phyloP scores from a whole-genome alignment of 176 grass and related monocot species.

The Phoenix roebelenii region DNA sequence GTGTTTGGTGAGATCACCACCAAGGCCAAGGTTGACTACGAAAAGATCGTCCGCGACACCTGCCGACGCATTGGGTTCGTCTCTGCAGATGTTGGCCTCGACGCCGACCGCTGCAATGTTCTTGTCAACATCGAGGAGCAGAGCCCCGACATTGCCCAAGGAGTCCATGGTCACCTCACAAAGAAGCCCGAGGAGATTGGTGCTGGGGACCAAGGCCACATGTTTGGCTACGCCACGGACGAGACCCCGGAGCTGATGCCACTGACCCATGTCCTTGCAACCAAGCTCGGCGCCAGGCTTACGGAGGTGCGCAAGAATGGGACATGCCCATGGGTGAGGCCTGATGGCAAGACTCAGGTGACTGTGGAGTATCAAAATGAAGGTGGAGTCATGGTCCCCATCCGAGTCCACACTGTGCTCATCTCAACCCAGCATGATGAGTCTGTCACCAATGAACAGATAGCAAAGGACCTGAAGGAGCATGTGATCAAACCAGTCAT shows the following conservation, averaged over 20 bases:
- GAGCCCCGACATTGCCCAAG: constrained; percentile 12
- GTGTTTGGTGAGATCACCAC: constrained; percentile 21
- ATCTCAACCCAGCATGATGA: constrained; percentile 14
- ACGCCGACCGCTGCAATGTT: constrained; percentile 11
- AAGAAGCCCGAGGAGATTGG: constrained; percentile 16
- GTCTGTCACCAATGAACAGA: constrained; percentile 10
- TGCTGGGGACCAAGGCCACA: constrained; percentile 19
- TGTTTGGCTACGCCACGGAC: constrained; percentile 18
- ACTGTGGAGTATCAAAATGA: constrained; percentile 12
- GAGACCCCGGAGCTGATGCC: constrained; percentile 16
- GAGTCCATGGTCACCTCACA: constrained; percentile 14
- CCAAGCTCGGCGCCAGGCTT: constrained; percentile 14
- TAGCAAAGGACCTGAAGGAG: neutral
- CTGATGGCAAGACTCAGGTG: constrained; percentile 12
- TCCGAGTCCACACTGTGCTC: constrained; percentile 8
- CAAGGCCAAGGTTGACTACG: constrained; percentile 14
- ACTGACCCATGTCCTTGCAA: constrained; percentile 14
- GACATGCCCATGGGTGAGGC: constrained; percentile 7
- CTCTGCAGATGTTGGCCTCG: constrained; percentile 10
- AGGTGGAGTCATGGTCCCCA: neutral
- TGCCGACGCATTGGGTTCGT: constrained; percentile 8
- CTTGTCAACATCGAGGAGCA: constrained; percentile 18
- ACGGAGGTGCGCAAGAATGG: constrained; percentile 13
- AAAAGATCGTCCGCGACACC: constrained; percentile 15
- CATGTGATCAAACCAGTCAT: constrained; percentile 12